These are phyloP conservation scores for Lophiostoma macrostomum DNA, from an alignment of 495 filamentous ascomycete genomes.

Conservation along the genomic window DNA sequence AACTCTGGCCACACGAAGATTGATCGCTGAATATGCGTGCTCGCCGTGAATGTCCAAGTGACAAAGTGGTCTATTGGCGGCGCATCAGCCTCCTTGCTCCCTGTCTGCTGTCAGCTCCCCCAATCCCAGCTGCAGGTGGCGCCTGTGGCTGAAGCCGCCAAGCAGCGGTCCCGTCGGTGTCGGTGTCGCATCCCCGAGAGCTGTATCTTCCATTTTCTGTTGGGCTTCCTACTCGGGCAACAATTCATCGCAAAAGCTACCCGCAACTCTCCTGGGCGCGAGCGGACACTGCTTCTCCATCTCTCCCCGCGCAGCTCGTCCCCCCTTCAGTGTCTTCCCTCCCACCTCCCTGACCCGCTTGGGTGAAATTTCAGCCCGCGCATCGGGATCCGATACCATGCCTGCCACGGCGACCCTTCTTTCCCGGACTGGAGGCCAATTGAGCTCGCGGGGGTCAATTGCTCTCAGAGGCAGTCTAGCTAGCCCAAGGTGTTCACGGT, in stretches of 20 bases:
- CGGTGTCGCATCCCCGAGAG: neutral
- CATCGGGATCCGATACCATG: slow-evolving; percentile 38
- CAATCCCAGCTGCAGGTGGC: neutral
- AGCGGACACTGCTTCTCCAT: slow-evolving; percentile 5
- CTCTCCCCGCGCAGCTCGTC: neutral
- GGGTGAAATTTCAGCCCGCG: slow-evolving; percentile 2
- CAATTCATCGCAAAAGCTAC: too few species aligned
- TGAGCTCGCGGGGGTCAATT: slow-evolving; percentile 34
- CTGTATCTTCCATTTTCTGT: slow-evolving; percentile 4
- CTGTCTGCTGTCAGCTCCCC: slow-evolving; percentile 1
- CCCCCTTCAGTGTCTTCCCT: neutral
- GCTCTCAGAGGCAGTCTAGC: slow-evolving; percentile 21
- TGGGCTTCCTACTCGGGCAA: too few species aligned
- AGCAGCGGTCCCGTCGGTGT: neutral
- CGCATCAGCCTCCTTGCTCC: slow-evolving; percentile 22
- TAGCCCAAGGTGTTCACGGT: slow-evolving; percentile 16
- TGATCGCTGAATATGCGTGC: neutral
- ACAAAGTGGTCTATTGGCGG: slow-evolving; percentile 25
- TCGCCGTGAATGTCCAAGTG: neutral
- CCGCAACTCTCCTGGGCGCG: neutral
- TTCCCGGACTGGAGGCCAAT: slow-evolving; percentile 36
- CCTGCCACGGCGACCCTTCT: slow-evolving; percentile 41
- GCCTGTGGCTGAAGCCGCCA: neutral
- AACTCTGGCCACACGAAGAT: too few species aligned
- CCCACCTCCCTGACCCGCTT: neutral